Base-by-base conservation (phyloP, 805 yeast genomes). In the Diddensiella caesifluorescens region DNA sequence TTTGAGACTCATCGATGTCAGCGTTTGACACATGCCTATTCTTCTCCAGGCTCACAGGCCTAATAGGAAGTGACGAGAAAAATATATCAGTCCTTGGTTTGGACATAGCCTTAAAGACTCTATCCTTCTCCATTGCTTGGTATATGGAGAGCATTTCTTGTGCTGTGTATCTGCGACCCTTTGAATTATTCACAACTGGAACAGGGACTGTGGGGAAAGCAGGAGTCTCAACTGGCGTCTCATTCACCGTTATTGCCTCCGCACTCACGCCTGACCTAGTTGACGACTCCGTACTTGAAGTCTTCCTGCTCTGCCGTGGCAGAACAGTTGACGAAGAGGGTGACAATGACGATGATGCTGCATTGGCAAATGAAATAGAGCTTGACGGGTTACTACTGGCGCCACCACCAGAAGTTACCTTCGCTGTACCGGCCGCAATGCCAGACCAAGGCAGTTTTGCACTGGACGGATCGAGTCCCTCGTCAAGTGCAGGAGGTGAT, bases 141-240 rank as follows among this genome's bases (percentile, higher is more conserved):
- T 80, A 79, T 9, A 77, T 70, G 18, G 69, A 62, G 45, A 79
- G 67, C 49, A 79, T 69, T 50, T 79, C 77, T 22, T 70, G 68
- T 58, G 76, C 62, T 4, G 75, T 53, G 51, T 79, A 77, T 21
- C 61, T 60, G 44, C 62, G 61, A 25, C 77, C 68, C 12, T 62
- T 67, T 20, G 59, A 59, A 48, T 70, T 73, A 25, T 32, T 47
- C 3, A 33, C 46, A n/a, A n/a, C n/a, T n/a, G n/a, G n/a, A n/a
- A n/a, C n/a, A n/a, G n/a, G n/a, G n/a, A n/a, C n/a, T n/a, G n/a
- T n/a, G n/a, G n/a, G n/a, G 10, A 41, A 32, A 9, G 26, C 22
- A 21, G 38, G 18, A 15, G 29, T 18, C n/a, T 22, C 28, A 9
- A 7, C 13, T 13, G 23, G 15, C 5, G 13, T n/a, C 18, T 21